Base-by-base conservation (phyloP, 371 early-diverging fungal genomes). In the Enterocytospora artemiae region DNA sequence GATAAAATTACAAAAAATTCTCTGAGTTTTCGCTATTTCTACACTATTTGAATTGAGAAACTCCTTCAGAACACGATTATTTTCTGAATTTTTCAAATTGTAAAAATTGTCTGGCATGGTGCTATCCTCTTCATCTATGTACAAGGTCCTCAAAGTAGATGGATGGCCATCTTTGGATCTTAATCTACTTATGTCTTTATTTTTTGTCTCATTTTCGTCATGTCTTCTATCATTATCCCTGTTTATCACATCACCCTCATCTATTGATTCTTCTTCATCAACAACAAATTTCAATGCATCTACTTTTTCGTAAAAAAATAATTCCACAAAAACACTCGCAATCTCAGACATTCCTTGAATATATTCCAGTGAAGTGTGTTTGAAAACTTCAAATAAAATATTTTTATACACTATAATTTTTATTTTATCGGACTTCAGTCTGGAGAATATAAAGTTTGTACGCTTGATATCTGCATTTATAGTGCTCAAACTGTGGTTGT, bases 341-440 rank as follows among this genome's bases (percentile, higher is more conserved):
- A 75, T 57, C 51, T 75, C 76, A 46, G 51, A 59, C 72, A 75
- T 75, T 27, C 76, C 67, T 41, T 75, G 76, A 2, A 61, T n/a
- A 56, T 75, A 75, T 5, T 30, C 27, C 20, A 64, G 27, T n/a
- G 69, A 53, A 32, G 70, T 61, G 14, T 39, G 25, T 25, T 30
- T 45, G 7, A 75, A 43, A 0, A 60, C 22, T 7, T 72, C 59
- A 49, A 30, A 48, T 28, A 70, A 33, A 34, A 74, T 45, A 27
- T 31, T 39, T 28, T 51, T 65, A 30, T 62, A 63, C 32, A 68
- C 7, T 9, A 56, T 57, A n/a, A 27, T 34, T 22, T 27, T 37
- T 22, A 49, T 3, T 16, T 51, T 34, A 1, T 59, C 41, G 14
- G 43, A 46, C 2, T 48, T 25, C 34, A 44, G 25, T 24, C 46